These are phyloP conservation scores for Penstemon eatonii DNA, from an alignment of 257 asterid species.

Conservation along the genomic window DNA sequence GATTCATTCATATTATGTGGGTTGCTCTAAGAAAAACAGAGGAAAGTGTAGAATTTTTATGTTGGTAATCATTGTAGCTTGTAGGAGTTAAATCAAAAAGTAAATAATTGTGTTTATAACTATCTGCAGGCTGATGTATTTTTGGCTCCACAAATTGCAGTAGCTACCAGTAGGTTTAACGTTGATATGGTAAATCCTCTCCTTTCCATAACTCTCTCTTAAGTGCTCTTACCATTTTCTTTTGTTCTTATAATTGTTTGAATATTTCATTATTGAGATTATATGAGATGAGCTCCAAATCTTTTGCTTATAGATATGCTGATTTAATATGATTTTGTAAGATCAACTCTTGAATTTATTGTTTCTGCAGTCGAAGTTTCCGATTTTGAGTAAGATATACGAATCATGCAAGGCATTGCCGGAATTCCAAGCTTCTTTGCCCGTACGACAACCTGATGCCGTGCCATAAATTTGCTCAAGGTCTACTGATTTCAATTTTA, in stretches of 20 bases:
- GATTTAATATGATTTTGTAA: not conserved
- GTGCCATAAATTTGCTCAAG: slow-evolving; percentile 23
- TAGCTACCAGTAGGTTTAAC: slow-evolving; percentile 50
- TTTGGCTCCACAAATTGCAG: slow-evolving; percentile 79
- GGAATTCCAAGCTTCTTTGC: slow-evolving; percentile 65
- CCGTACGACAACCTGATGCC: slow-evolving; percentile 75
- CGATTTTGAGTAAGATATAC: slow-evolving; percentile 43
- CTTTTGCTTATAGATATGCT: not conserved
- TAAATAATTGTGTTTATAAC: not conserved
- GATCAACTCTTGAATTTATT: not conserved
- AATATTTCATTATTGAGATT: not conserved
- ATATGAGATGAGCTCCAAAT: not conserved
- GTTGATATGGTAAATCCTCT: slow-evolving; percentile 58
- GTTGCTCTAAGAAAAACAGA: not conserved
- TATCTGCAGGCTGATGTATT: slow-evolving; percentile 78
- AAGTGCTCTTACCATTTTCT: not conserved
- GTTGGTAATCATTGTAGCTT: not conserved
- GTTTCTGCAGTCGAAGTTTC: slow-evolving; percentile 52
- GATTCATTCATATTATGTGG: not conserved
- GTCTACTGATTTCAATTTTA: too few species aligned
- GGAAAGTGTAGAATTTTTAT: not conserved
- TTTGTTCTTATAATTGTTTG: not conserved
- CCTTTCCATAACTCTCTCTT: not conserved
- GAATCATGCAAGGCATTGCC: slow-evolving; percentile 52
- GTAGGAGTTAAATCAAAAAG: slow-evolving; percentile 2